Evolutionary conservation across 257 asterid genomes (phyloP), one percentile per base, ranked within the genome.

Genomic region (Misopates orontium): DNA sequence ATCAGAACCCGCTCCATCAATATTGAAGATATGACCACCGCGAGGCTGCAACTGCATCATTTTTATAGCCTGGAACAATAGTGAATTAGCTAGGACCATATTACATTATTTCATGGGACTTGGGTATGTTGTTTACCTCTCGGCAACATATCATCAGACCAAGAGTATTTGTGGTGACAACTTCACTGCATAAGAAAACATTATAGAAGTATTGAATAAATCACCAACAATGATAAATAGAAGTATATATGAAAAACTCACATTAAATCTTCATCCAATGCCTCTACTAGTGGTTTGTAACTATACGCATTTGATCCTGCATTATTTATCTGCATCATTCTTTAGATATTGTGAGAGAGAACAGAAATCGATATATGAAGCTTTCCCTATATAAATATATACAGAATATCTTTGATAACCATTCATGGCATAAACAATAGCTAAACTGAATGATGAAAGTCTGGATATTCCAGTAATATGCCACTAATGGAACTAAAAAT

Each of bases 251-350:
- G 10, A 47, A 68, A 41, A 63, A 70, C 79, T 84, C 75, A 89
- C 98, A 92, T 78, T 67, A 92, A 75, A 83, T 89, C 98, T 74
- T 92, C 90, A 80, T 92, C 97, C 51, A 95, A 89, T 75, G 98
- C 95, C 78, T 92, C 97, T 73, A 81, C 77, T 71, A 92, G 77
- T 55, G 97, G 95, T 70, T 87, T 92, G 81, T 62, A 92, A 78
- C 96, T 80, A 74, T 92, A 92, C 15, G 98, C 98, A 87, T 92
- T 92, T 62, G 98, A 92, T 78, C 98, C 98, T 24, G 98, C 98
- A 77, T 92, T 92, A 74, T 92, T 92, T 74, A 92, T 89, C 98
- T 92, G 96, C 87, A 83, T 70, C 77, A 70, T 71, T 78, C 77
- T 82, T 65, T 61, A 80, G 79, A 75, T 69, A 52, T 56, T 40